Percentiles rank a stretch among this genome's conserved stretches.
These are phyloP conservation scores for Nothopassalora personata DNA, from an alignment of 2,329 filamentous ascomycete genomes.

Conservation along the genomic window DNA sequence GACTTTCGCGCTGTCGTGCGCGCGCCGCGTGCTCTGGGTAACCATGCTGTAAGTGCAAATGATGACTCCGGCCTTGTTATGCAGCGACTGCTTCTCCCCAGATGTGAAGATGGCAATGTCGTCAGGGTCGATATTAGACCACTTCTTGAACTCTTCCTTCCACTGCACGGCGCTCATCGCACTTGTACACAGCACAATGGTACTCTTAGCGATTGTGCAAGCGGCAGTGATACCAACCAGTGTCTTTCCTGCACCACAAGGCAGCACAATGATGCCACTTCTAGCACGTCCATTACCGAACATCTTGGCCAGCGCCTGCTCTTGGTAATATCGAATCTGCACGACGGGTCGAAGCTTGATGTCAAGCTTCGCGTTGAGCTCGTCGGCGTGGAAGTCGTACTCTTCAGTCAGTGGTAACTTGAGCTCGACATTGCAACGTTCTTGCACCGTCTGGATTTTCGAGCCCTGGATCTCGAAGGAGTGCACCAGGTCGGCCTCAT, in stretches of 20 bases:
- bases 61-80: conserved; percentile 87
- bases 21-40: conserved; percentile 79
- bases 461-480: conserved; percentile 84
- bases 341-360: conserved; percentile 88
- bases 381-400: conserved; percentile 93
- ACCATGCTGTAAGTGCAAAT: conserved; percentile 99
- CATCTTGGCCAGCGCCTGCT: conserved; percentile 98
- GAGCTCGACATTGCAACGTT: conserved; percentile 74
- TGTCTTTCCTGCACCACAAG: conserved; percentile 95
- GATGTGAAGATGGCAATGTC: conserved; percentile 95
- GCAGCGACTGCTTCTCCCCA: conserved; percentile 81
- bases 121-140: conserved; percentile 95
- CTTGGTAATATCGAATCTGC: conserved; percentile 89
- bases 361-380: conserved; percentile 81
- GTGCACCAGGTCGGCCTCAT: conserved; percentile 76
- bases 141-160: conserved; percentile 93
- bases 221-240: conserved; percentile 96
- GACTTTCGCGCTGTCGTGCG: conserved; percentile 92
- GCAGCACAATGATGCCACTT: conserved; percentile 94
- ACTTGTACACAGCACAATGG: conserved; percentile 91
- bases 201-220: conserved; percentile 94
- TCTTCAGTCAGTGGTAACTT: conserved; percentile 87
- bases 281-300: conserved; percentile 97
- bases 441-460: conserved; percentile 79
- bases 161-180: conserved; percentile 98